Percentiles rank a stretch among this genome's conserved stretches.
phyloP scores from a whole-genome alignment of 148 eudicot genomes.

The Cornus suecica region DNA sequence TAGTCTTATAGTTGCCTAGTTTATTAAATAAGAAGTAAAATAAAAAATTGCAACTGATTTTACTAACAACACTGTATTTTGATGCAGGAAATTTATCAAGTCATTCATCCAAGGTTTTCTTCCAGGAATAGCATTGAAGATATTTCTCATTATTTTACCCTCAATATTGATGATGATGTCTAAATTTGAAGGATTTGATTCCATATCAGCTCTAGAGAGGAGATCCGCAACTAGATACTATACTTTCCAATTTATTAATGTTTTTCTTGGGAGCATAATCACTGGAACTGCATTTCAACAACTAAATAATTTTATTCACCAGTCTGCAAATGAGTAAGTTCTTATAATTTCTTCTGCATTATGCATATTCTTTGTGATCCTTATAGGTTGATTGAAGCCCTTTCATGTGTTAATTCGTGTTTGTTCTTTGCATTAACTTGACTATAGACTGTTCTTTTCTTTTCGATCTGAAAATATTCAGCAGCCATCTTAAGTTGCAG shows the following conservation, averaged over 20 bases:
- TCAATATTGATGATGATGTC: slow-evolving; percentile 73
- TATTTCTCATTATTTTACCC: slow-evolving; percentile 62
- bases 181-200: slow-evolving; percentile 62
- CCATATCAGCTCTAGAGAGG: slow-evolving; percentile 60
- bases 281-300: slow-evolving; percentile 73
- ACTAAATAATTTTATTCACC: slow-evolving; percentile 52
- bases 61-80: slow-evolving; percentile 1
- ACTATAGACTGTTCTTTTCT: not conserved
- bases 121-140: slow-evolving; percentile 71
- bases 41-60: not conserved
- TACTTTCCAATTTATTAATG: slow-evolving; percentile 60
- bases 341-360: not conserved
- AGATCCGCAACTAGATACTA: slow-evolving; percentile 67
- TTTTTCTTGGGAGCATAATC: slow-evolving; percentile 72
- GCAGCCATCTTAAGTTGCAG: not conserved
- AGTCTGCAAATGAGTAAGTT: slow-evolving; percentile 63
- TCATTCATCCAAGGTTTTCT: slow-evolving; percentile 70
- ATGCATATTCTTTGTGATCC: not conserved
- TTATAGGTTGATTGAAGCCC: not conserved
- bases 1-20: not conserved
- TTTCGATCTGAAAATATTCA: not conserved
- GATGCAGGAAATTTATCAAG: slow-evolving; percentile 46
- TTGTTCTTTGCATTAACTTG: not conserved
- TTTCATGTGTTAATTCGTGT: not conserved
- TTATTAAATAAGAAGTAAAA: not conserved